Conservation (phyloP, 176 grass and related monocot genomes). For the Musa schizocarpa region DNA sequence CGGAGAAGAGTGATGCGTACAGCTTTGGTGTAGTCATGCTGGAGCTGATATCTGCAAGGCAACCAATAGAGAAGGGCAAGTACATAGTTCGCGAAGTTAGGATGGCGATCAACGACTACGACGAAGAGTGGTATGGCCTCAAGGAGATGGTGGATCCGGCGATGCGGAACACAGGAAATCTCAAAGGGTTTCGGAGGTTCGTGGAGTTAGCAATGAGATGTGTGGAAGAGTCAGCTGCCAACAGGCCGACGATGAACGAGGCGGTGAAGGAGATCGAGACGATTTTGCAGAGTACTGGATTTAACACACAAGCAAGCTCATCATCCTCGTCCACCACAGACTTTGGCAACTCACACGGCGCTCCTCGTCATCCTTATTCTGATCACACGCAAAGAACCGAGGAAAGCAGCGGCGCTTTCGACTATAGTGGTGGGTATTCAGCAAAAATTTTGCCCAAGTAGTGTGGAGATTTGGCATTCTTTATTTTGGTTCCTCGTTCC, state of each 20-base stretch:
- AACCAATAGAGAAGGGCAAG: conserved; percentile 41
- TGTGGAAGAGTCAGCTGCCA: conserved; percentile 40
- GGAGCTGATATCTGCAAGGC: conserved; percentile 45
- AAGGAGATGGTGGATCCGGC: conserved; percentile 33
- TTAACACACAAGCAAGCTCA: conserved; percentile 16
- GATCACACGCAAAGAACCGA: conserved; percentile 35
- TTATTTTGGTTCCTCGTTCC: conserved; percentile 5
- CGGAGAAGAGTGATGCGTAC: conserved; percentile 59
- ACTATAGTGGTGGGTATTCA: conserved; percentile 40
- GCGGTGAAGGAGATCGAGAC: conserved; percentile 50
- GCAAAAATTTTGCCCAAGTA: conserved; percentile 35
- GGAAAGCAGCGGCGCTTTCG: conserved; percentile 26
- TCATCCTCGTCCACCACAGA: conserved; percentile 21
- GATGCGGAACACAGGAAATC: conserved; percentile 33
- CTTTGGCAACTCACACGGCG: conserved; percentile 19
- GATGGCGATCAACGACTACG: conserved; percentile 38
- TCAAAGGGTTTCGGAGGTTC: conserved; percentile 42
- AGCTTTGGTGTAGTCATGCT: conserved; percentile 60
- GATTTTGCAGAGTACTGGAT: conserved; percentile 38
- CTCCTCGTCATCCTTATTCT: conserved; percentile 21
- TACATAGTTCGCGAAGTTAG: conserved; percentile 53
- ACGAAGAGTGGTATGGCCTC: conserved; percentile 52
- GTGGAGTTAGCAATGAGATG: conserved; percentile 52
- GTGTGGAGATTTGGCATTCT: neutral
- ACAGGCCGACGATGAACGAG: conserved; percentile 47